A percentile compares a stretch with the other conserved stretches of the same genome.
These are phyloP conservation scores for Aegilops longissima DNA, from an alignment of 176 grass and related monocot species.

Conservation along the genomic window DNA sequence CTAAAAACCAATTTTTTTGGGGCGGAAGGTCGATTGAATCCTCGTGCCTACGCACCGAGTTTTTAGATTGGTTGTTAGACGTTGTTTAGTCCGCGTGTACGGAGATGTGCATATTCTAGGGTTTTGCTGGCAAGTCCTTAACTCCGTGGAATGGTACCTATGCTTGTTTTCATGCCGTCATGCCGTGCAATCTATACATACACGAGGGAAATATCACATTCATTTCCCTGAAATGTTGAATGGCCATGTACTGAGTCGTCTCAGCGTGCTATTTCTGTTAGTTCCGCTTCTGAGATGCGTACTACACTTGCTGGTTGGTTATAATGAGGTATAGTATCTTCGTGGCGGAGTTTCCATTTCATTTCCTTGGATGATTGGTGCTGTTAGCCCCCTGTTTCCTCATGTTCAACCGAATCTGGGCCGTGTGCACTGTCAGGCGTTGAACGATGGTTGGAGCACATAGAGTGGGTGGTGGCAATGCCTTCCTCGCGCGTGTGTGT, in stretches of 20 bases:
- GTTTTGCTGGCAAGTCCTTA: neutral
- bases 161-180: neutral
- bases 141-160: neutral
- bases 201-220: neutral
- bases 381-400: neutral
- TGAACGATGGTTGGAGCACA: neutral
- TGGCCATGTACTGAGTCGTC: neutral
- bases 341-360: neutral
- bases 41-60: neutral
- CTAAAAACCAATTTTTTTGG: neutral
- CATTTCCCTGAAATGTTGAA: neutral
- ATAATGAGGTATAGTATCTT: neutral
- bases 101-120: neutral
- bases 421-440: neutral
- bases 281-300: neutral
- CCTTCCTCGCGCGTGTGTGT: neutral
- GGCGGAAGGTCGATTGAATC: neutral
- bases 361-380: neutral
- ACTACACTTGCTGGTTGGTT: neutral
- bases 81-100: neutral
- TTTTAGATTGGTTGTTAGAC: neutral
- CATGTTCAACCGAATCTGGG: neutral
- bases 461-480: neutral
- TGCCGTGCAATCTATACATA: neutral
- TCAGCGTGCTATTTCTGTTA: neutral